These are phyloP conservation scores for Acacia concinna DNA, from an alignment of 331 rosid genomes.

Conservation along the genomic window DNA sequence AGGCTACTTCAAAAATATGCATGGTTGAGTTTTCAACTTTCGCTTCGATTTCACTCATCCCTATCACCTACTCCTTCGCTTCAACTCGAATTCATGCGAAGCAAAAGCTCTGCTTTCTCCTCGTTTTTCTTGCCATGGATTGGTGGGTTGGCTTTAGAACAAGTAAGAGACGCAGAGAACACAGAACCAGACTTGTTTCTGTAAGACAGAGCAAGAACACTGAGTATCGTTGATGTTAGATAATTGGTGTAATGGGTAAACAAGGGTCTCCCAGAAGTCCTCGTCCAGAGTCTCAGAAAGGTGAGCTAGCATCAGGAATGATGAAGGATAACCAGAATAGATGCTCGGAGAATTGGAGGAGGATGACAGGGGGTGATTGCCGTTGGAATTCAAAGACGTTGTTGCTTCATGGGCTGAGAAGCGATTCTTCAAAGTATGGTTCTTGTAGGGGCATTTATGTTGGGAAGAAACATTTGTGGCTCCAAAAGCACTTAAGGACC, in stretches of 20 bases:
- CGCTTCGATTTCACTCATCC: conserved; percentile 44
- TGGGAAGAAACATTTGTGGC: conserved; percentile 62
- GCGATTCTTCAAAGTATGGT: conserved; percentile 55
- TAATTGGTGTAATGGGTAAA: conserved; percentile 34
- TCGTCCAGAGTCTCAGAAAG: conserved; percentile 27
- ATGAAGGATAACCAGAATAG: conserved; percentile 40
- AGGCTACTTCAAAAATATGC: conserved; percentile 31
- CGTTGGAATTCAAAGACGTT: conserved; percentile 56
- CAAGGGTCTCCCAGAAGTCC: conserved; percentile 38
- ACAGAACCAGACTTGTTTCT: background rate
- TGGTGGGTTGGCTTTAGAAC: conserved; percentile 27
- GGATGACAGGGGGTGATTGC: conserved; percentile 51
- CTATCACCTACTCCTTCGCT: conserved; percentile 53
- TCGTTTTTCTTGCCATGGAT: conserved; percentile 17
- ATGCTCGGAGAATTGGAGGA: conserved; percentile 33
- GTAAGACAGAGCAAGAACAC: background rate
- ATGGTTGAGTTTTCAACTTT: conserved; percentile 37
- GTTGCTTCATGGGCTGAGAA: conserved; percentile 54
- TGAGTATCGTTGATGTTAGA: background rate
- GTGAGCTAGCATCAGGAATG: conserved; percentile 24
- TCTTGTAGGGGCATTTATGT: conserved; percentile 53
- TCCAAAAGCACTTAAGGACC: conserved; percentile 60
- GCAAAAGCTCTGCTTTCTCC: conserved; percentile 7
- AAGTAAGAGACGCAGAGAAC: conserved; percentile 16
- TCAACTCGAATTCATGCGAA: conserved; percentile 46